Evolutionary conservation across 495 filamentous ascomycete genomes (phyloP).

Genomic region (Penicillium canescens): DNA sequence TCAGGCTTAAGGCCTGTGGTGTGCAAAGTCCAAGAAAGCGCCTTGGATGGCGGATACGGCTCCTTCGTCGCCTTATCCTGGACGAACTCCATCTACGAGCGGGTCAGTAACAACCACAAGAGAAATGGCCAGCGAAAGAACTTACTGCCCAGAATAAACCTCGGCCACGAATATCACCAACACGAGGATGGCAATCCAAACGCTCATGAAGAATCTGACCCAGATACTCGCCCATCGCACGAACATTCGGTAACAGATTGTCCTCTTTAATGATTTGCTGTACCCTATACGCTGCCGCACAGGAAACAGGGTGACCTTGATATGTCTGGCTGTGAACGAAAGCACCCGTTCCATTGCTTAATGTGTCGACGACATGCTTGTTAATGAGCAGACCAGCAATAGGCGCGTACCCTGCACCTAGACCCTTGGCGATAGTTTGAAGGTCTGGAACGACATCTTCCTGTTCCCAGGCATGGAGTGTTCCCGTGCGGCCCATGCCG

Average conservation of each 20-base stretch:
- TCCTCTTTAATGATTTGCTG: slow-evolving; percentile 47
- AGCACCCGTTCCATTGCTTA: slow-evolving; percentile 49
- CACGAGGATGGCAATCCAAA: slow-evolving; percentile 38
- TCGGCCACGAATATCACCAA: slow-evolving; percentile 54
- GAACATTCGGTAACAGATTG: slow-evolving; percentile 45
- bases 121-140: slow-evolving; percentile 4
- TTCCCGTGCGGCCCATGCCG: slow-evolving; percentile 65
- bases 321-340: slow-evolving; percentile 57
- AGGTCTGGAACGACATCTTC: slow-evolving; percentile 60
- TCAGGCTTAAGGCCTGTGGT: slow-evolving; percentile 47
- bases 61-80: slow-evolving; percentile 51
- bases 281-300: slow-evolving; percentile 47
- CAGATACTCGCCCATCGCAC: slow-evolving; percentile 42
- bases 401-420: slow-evolving; percentile 60
- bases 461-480: slow-evolving; percentile 63
- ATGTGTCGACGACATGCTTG: slow-evolving; percentile 48
- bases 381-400: slow-evolving; percentile 57
- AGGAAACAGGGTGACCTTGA: slow-evolving; percentile 52
- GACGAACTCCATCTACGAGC: slow-evolving; percentile 54
- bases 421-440: slow-evolving; percentile 60
- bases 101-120: slow-evolving; percentile 3
- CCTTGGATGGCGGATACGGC: slow-evolving; percentile 40
- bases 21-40: slow-evolving; percentile 48
- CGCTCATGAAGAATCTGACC: slow-evolving; percentile 36
- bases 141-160: slow-evolving; percentile 55